These are phyloP conservation scores for Ailanthus altissimus DNA, from an alignment of 345 rosid genomes.

Conservation along the genomic window DNA sequence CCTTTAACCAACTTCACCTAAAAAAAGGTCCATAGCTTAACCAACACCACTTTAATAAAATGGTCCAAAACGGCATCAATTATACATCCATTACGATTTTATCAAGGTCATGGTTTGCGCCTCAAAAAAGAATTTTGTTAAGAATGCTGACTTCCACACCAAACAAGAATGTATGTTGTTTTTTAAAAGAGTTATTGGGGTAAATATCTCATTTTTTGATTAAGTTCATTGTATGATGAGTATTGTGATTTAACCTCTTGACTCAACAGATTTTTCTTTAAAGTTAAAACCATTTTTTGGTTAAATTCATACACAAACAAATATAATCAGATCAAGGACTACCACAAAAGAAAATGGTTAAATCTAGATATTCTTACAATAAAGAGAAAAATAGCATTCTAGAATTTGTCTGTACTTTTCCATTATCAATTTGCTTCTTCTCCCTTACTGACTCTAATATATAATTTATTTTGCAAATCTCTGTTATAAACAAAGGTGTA, in stretches of 20 bases:
- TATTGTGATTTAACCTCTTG: neutral
- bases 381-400: neutral
- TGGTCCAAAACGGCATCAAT: conserved; percentile 5
- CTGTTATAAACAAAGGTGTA: neutral
- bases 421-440: neutral
- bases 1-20: conserved; percentile 15
- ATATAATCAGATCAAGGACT: neutral
- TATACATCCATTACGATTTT: neutral
- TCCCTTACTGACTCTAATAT: too few relatives aligned
- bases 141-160: too few relatives aligned
- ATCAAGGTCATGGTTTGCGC: neutral
- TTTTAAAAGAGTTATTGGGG: too few relatives aligned
- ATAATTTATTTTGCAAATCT: too few relatives aligned
- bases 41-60: neutral
- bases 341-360: neutral
- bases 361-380: neutral
- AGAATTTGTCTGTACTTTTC: neutral
- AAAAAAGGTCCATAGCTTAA: conserved; percentile 8
- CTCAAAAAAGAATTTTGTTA: neutral
- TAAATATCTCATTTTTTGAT: too few relatives aligned
- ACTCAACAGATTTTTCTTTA: neutral
- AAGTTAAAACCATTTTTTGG: neutral
- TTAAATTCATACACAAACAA: neutral
- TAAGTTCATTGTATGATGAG: neutral
- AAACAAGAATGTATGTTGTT: too few relatives aligned